Conservation (phyloP, 495 filamentous ascomycete species). For the Aspergillus diversus region DNA sequence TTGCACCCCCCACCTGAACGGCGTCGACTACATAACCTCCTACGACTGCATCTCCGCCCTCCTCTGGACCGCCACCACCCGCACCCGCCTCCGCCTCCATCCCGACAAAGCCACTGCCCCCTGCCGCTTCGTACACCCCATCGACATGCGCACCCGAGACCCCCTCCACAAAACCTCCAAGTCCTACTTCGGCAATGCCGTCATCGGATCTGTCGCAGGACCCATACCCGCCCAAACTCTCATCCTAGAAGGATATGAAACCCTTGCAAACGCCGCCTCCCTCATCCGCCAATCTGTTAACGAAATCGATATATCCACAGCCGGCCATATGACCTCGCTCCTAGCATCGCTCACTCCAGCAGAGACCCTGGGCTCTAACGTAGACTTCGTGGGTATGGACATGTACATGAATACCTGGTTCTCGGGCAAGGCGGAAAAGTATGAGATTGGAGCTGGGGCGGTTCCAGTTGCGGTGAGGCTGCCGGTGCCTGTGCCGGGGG, state of each 20-base stretch:
- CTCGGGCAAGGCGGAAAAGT: conserved; percentile 28
- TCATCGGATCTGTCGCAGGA: conserved; percentile 23
- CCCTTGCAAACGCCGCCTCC: conserved; percentile 24
- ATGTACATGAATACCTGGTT: conserved; percentile 32
- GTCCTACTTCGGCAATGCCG: conserved; percentile 33
- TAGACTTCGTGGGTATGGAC: conserved; percentile 31
- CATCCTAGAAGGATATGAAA: conserved; percentile 12
- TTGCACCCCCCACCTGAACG: conserved; percentile 18
- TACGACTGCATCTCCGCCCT: conserved; percentile 35
- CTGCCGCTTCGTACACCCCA: conserved; percentile 28
- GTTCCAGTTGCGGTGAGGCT: conserved; percentile 24
- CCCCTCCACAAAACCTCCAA: conserved; percentile 23
- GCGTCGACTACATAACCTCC: conserved; percentile 29
- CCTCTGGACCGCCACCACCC: conserved; percentile 28
- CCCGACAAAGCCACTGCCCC: conserved; percentile 19
- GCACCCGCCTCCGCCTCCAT: conserved; percentile 23
- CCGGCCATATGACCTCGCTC: conserved; percentile 23
- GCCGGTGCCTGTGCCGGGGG: conserved; percentile 17
- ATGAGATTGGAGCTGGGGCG: conserved; percentile 25
- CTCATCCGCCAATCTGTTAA: conserved; percentile 28
- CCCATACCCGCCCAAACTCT: conserved; percentile 18
- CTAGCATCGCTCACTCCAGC: conserved; percentile 23
- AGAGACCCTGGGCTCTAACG: conserved; percentile 22
- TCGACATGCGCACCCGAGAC: conserved; percentile 31
- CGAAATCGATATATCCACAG: conserved; percentile 14